Conservation (phyloP, 176 grass and related monocot genomes). For the Musa troglodytarum region DNA sequence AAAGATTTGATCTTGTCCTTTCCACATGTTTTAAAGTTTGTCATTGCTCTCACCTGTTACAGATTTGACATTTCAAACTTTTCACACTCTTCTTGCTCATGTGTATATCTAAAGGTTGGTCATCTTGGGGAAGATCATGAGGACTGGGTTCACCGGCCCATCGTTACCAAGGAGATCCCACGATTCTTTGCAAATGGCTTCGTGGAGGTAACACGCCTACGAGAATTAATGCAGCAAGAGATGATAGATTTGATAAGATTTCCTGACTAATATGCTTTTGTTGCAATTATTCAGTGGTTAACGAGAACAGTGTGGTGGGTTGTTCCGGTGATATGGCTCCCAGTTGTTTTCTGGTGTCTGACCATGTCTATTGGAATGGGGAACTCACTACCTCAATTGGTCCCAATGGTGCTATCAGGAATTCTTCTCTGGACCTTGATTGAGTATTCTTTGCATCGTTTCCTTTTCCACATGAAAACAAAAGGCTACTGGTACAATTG, state of each 20-base stretch:
- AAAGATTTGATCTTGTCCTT: too few species aligned
- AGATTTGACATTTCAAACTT: background rate
- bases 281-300: slow-evolving; percentile 43
- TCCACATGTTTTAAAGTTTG: too few species aligned
- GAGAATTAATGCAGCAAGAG: background rate
- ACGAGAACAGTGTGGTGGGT: slow-evolving; percentile 81
- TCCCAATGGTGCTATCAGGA: slow-evolving; percentile 36
- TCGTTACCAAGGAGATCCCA: slow-evolving; percentile 80
- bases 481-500: slow-evolving; percentile 45
- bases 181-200: slow-evolving; percentile 54
- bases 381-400: slow-evolving; percentile 45
- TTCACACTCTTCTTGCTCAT: background rate
- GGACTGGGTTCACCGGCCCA: slow-evolving; percentile 91
- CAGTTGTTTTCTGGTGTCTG: slow-evolving; percentile 55
- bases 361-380: slow-evolving; percentile 55
- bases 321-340: slow-evolving; percentile 71
- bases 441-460: slow-evolving; percentile 79
- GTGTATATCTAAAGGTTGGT: slow-evolving; percentile 47
- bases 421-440: slow-evolving; percentile 81
- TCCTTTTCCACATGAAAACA: slow-evolving; percentile 86
- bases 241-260: background rate
- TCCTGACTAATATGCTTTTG: background rate
- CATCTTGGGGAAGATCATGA: slow-evolving; percentile 75
- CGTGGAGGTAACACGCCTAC: slow-evolving; percentile 43
- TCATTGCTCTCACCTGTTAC: too few species aligned